Evolutionary conservation across 768 basidiomycete species (phyloP).

Genomic region (Termitomyces sp.): DNA sequence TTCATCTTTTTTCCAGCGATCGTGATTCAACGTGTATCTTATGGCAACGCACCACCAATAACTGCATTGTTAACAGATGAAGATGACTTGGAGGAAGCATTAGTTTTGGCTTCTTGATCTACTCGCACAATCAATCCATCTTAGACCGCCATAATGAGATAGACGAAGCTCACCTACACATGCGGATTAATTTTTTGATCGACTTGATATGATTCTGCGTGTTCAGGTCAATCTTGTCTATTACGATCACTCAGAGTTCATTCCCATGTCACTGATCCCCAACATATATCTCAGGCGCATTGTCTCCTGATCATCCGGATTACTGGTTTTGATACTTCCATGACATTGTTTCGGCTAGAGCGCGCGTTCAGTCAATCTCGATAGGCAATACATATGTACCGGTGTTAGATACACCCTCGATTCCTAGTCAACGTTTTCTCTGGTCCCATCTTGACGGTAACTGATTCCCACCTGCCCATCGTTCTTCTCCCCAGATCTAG

Average conservation of each 20-base stretch:
- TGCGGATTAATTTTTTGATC: not conserved
- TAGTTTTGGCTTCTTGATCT: constrained; percentile 45
- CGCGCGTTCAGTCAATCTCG: not conserved
- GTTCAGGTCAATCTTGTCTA: no score
- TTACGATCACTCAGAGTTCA: not conserved
- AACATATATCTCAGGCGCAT: not conserved
- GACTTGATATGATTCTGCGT: no score
- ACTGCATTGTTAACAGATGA: constrained; percentile 49
- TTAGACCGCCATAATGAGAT: not conserved
- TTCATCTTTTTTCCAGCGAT: constrained; percentile 47
- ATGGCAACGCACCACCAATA: constrained; percentile 67
- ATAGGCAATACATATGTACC: not conserved
- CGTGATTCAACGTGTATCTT: constrained; percentile 66
- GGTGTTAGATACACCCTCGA: not conserved
- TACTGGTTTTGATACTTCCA: not conserved
- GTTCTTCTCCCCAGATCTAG: not conserved
- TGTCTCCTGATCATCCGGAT: not conserved
- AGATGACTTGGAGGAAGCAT: constrained; percentile 73
- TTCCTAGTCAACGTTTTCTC: not conserved
- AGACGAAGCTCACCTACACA: not conserved
- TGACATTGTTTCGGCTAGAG: not conserved
- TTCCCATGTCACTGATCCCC: not conserved
- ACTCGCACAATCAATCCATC: not conserved
- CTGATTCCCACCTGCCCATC: not conserved
- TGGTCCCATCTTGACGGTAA: not conserved